A percentile compares a stretch with the other conserved stretches of the same genome.
Evolutionary conservation across 371 early-diverging fungal genomes (phyloP).

Genomic region (Syncephalis fuscata): DNA sequence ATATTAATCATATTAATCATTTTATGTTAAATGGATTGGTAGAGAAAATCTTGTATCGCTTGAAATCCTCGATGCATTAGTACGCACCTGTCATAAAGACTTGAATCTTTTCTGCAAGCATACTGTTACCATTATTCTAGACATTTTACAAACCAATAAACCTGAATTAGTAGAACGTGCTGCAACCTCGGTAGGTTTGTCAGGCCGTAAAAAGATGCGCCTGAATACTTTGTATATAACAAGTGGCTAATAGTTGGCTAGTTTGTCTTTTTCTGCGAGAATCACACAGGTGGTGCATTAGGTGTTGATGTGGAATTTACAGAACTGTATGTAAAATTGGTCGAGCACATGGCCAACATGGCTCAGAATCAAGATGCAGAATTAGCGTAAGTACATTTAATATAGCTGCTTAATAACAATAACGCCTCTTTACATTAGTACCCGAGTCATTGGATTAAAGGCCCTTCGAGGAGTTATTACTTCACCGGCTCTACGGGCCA

Average conservation of each 20-base stretch:
- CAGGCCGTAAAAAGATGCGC: not conserved
- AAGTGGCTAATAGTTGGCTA: constrained; percentile 7
- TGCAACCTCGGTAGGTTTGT: constrained; percentile 6
- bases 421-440: constrained; percentile 11
- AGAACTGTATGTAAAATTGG: constrained; percentile 30
- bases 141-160: constrained; percentile 19
- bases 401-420: not conserved
- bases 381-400: not conserved
- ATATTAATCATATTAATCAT: too few relatives aligned
- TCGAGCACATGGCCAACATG: constrained; percentile 38
- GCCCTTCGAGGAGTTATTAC: constrained; percentile 29
- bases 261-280: constrained; percentile 50
- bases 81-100: constrained; percentile 54
- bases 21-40: constrained; percentile 4
- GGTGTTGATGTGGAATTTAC: constrained; percentile 51
- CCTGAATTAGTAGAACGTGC: constrained; percentile 11
- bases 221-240: too few relatives aligned
- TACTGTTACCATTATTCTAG: constrained; percentile 36
- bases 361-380: constrained; percentile 20
- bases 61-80: constrained; percentile 51
- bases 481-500: constrained; percentile 30
- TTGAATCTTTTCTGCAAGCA: constrained; percentile 69
- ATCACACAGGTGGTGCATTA: constrained; percentile 46
- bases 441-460: constrained; percentile 31
- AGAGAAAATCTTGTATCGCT: constrained; percentile 8